phyloP scores from a whole-genome alignment of 2,329 filamentous ascomycete species.

The Phaeosphaeriaceae sp. region DNA sequence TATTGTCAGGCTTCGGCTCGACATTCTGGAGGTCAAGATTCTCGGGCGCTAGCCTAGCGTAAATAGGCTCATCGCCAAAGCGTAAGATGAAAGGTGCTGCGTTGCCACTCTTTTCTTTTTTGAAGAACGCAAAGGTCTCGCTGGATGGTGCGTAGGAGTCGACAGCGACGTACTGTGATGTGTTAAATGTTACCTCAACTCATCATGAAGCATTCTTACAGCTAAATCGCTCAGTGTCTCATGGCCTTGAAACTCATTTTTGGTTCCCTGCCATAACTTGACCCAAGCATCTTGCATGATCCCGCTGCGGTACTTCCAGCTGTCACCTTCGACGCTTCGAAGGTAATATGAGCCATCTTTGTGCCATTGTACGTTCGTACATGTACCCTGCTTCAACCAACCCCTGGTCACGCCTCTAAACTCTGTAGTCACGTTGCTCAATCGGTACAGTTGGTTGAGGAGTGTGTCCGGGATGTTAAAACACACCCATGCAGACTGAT shows the following conservation, averaged over 20 bases:
- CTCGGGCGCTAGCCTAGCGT: constrained; percentile 13
- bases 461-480: constrained; percentile 17
- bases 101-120: constrained; percentile 18
- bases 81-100: constrained; percentile 25
- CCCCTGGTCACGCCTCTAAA: constrained; percentile 15
- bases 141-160: constrained; percentile 24
- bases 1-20: not conserved
- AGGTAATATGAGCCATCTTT: constrained; percentile 28
- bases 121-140: constrained; percentile 36
- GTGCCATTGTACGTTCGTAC: constrained; percentile 22
- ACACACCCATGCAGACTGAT: constrained; percentile 23
- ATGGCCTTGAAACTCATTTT: not conserved
- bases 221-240: constrained; percentile 21
- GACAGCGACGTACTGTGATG: constrained; percentile 26
- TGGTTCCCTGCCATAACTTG: constrained; percentile 19
- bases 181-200: constrained; percentile 10
- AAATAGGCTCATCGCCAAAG: constrained; percentile 19
- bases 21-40: constrained; percentile 1
- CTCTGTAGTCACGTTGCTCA: constrained; percentile 11
- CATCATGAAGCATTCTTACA: constrained; percentile 13
- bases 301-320: constrained; percentile 17
- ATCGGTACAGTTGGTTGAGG: constrained; percentile 4
- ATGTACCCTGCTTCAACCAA: constrained; percentile 8
- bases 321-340: constrained; percentile 6
- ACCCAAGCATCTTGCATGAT: constrained; percentile 21